These are phyloP conservation scores for Erythrophleum fordii DNA, from an alignment of 306 rosid genomes.

Conservation along the genomic window DNA sequence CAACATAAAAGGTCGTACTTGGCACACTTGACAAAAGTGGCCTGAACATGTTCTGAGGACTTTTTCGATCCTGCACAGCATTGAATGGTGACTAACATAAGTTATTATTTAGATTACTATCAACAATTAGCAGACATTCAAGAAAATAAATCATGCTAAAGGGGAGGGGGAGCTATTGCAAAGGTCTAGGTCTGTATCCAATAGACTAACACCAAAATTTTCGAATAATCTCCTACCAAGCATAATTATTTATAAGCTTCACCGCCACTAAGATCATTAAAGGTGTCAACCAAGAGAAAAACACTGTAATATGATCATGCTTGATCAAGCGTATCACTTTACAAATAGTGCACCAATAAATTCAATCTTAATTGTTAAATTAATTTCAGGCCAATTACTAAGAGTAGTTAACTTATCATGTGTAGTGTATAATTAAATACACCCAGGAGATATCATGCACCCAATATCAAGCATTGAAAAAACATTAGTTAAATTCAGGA, in stretches of 20 bases:
- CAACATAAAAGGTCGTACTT: slow-evolving; percentile 71
- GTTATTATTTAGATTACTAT: slow-evolving; percentile 18
- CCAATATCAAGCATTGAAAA: not conserved
- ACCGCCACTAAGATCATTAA: not conserved
- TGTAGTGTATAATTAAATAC: not conserved
- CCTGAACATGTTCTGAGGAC: slow-evolving; percentile 86
- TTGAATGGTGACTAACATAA: slow-evolving; percentile 27
- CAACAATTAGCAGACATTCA: not conserved
- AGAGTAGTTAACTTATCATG: slow-evolving; percentile 15
- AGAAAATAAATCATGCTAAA: slow-evolving; percentile 12
- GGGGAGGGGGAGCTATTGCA: not conserved
- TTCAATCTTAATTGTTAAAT: not conserved
- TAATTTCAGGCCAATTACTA: slow-evolving; percentile 1
- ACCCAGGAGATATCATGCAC: slow-evolving; percentile 4
- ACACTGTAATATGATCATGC: slow-evolving; percentile 1
- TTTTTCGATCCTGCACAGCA: slow-evolving; percentile 74
- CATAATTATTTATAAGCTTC: not conserved
- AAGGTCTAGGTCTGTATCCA: not conserved
- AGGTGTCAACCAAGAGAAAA: slow-evolving; percentile 8
- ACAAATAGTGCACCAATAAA: slow-evolving; percentile 4
- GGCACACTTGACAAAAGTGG: slow-evolving; percentile 94
- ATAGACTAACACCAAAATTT: slow-evolving; percentile 8
- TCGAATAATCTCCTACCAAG: not conserved
- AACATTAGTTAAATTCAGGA: slow-evolving; percentile 13
- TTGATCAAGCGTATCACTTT: not conserved